Evolutionary conservation across 805 yeast genomes (phyloP).

Genomic region (Yamadazyma phyllophila): DNA sequence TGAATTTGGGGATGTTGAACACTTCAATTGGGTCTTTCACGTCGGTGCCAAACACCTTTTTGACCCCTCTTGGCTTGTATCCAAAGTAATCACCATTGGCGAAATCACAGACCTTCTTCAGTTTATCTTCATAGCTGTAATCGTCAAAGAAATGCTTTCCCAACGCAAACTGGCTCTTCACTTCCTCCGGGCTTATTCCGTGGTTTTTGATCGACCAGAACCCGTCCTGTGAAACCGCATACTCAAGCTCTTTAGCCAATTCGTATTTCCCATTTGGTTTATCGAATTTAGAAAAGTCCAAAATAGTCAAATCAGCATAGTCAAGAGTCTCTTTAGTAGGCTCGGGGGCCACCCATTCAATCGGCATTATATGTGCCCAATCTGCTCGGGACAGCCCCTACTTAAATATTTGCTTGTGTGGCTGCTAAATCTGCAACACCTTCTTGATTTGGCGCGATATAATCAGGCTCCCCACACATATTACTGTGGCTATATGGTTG

Average conservation of each 20-base stretch:
- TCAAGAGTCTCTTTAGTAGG: constrained; percentile 26
- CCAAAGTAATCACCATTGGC: constrained; percentile 31
- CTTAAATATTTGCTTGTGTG: background rate
- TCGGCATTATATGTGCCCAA: constrained; percentile 5
- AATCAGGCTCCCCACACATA: background rate
- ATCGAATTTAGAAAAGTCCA: constrained; percentile 28
- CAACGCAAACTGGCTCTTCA: constrained; percentile 24
- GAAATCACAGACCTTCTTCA: constrained; percentile 23
- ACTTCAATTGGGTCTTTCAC: constrained; percentile 30
- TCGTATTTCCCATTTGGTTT: constrained; percentile 23
- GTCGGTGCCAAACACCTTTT: constrained; percentile 28
- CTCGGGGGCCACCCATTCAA: constrained; percentile 22
- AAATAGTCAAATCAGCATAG: constrained; percentile 29
- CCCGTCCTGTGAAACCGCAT: constrained; percentile 29
- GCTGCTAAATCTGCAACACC: constrained; percentile 1
- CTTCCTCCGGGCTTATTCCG: constrained; percentile 25
- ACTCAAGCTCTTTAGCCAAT: constrained; percentile 25
- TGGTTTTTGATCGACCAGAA: constrained; percentile 29
- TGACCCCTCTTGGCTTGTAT: constrained; percentile 30
- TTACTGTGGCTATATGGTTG: background rate
- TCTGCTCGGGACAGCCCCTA: background rate
- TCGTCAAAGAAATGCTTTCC: constrained; percentile 27
- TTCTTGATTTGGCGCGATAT: background rate
- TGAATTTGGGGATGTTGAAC: constrained; percentile 32
- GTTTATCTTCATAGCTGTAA: constrained; percentile 26